Evolutionary conservation across 2,329 filamentous ascomycete species (phyloP).

Genomic region (Penicillium janthinellum): DNA sequence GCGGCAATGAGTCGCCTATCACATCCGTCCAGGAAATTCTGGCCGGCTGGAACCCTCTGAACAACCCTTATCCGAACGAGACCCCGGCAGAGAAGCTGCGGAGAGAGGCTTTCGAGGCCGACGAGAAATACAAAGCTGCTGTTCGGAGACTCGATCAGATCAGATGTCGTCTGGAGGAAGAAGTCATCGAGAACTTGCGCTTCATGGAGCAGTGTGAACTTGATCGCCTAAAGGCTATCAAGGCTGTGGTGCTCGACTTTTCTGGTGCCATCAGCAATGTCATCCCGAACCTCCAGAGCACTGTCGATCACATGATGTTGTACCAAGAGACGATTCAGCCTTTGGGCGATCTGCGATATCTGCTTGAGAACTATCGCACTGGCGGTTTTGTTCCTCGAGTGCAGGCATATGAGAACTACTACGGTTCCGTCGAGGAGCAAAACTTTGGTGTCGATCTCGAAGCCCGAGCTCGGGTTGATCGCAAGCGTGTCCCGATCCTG

Average conservation of each 20-base stretch:
- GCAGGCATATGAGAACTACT: conserved; percentile 96
- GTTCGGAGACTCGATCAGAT: conserved; percentile 86
- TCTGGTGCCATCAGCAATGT: conserved; percentile 97
- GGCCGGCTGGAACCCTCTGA: conserved; percentile 88
- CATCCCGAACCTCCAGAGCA: conserved; percentile 91
- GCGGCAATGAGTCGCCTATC: conserved; percentile 76
- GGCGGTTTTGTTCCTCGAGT: conserved; percentile 90
- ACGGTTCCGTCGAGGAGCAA: conserved; percentile 96
- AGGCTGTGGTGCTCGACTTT: conserved; percentile 96
- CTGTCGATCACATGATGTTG: conserved; percentile 97
- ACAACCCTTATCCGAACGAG: conserved; percentile 89
- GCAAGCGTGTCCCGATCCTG: conserved; percentile 90
- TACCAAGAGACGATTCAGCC: conserved; percentile 99
- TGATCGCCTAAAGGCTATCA: conserved; percentile 95
- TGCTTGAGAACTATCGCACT: conserved; percentile 95
- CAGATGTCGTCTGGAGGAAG: conserved; percentile 92
- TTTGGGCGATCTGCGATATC: conserved; percentile 81
- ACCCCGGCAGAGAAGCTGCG: conserved; percentile 83
- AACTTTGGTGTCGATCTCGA: conserved; percentile 98
- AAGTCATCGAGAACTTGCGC: conserved; percentile 86
- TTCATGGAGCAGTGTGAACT: conserved; percentile 98
- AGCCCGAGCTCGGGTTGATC: conserved; percentile 85
- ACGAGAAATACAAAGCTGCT: conserved; percentile 87
- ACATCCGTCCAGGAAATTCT: conserved; percentile 86
- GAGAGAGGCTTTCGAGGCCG: conserved; percentile 84